Evolutionary conservation across 331 rosid genomes (phyloP).

Genomic region (Rosa hybrid): DNA sequence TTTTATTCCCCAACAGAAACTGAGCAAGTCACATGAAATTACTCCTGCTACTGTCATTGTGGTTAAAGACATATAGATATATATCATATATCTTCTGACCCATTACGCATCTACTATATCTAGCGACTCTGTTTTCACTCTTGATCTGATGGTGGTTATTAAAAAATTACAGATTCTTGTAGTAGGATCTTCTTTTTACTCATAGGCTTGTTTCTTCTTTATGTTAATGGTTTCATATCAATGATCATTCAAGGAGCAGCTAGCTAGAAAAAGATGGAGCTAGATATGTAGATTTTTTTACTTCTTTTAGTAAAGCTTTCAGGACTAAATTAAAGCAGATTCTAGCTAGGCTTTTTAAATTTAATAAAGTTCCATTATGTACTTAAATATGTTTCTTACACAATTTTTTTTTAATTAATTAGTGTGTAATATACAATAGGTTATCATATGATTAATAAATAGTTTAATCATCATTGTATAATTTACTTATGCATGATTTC

Average conservation of each 20-base stretch:
- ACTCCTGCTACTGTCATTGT: constrained; percentile 7
- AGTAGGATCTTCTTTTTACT: constrained; percentile 10
- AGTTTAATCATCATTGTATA: background rate
- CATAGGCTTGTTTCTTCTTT: constrained; percentile 13
- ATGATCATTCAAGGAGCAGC: constrained; percentile 3
- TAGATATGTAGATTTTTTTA: constrained; percentile 11
- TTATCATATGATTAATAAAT: background rate
- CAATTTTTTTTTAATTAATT: background rate
- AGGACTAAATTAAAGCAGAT: background rate
- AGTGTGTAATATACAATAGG: background rate
- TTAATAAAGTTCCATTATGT: constrained; percentile 5
- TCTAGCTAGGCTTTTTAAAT: constrained; percentile 9
- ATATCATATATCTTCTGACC: background rate
- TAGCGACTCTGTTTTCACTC: constrained; percentile 21
- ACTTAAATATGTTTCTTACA: constrained; percentile 13
- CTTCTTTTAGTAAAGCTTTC: constrained; percentile 40
- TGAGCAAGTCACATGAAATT: constrained; percentile 5
- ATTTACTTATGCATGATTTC: background rate
- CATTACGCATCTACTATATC: background rate
- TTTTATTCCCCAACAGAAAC: constrained; percentile 1
- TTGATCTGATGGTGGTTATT: constrained; percentile 21
- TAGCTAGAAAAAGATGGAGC: background rate
- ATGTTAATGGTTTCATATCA: constrained; percentile 37
- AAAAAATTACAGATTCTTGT: constrained; percentile 18
- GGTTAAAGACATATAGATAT: background rate